Conservation (phyloP, 23 red algal genomes). For the Agarophyton chilense region DNA sequence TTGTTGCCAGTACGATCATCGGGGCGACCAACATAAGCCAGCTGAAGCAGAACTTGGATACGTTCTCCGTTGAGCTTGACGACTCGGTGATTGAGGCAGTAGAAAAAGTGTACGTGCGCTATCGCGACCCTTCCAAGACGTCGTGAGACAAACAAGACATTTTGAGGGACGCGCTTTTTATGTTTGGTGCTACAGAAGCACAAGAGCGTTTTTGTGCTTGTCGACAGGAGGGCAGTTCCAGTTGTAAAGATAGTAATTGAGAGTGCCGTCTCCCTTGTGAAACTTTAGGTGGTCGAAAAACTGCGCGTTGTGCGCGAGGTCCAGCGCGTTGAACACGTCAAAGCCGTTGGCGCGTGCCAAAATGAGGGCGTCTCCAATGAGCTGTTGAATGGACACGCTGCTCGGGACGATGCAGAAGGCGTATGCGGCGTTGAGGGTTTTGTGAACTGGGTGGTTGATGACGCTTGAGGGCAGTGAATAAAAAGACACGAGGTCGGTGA, state of each 20-base stretch:
- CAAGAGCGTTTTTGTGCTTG: slow-evolving; percentile 65
- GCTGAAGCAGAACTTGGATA: slow-evolving; percentile 76
- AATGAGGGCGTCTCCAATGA: slow-evolving; percentile 88
- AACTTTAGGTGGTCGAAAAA: slow-evolving; percentile 90
- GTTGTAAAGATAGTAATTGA: slow-evolving; percentile 99
- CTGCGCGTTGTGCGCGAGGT: slow-evolving; percentile 78
- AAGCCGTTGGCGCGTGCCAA: slow-evolving; percentile 76
- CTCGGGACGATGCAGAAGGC: slow-evolving; percentile 78
- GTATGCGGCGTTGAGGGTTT: slow-evolving; percentile 90
- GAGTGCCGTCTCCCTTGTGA: slow-evolving; percentile 79
- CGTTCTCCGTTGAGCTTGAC: slow-evolving; percentile 72
- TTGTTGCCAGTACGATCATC: slow-evolving; percentile 78
- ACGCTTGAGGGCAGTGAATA: slow-evolving; percentile 93
- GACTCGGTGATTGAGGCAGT: slow-evolving; percentile 46
- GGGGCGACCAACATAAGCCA: slow-evolving; percentile 83
- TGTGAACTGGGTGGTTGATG: slow-evolving; percentile 78
- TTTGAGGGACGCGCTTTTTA: neutral
- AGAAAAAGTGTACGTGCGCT: slow-evolving; percentile 46
- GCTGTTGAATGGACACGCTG: slow-evolving; percentile 27
- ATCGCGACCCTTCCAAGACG: slow-evolving; percentile 47
- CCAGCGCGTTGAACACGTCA: slow-evolving; percentile 98
- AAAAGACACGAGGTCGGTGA: slow-evolving; percentile 91
- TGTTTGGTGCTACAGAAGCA: slow-evolving; percentile 49
- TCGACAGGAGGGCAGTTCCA: slow-evolving; percentile 84
- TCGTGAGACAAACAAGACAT: too few relatives aligned